Percentiles rank a stretch among this genome's conserved stretches.
Conservation (phyloP, 352 stramenopile genomes). For the Thraustochytrium sp. region DNA sequence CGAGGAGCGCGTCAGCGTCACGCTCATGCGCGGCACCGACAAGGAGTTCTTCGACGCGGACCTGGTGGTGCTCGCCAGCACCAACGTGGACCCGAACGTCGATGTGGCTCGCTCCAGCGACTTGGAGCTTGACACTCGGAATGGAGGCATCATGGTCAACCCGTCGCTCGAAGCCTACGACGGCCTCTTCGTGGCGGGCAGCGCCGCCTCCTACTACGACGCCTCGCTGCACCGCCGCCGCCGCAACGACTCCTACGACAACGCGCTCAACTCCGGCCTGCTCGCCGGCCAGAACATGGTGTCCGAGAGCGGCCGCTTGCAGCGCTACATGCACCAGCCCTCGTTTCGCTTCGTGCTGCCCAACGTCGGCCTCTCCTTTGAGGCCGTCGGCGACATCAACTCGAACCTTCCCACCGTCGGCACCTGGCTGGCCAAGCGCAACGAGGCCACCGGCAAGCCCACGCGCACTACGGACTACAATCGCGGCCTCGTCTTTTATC, state of each 20-base stretch:
- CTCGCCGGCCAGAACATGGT: conserved; percentile 78
- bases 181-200: conserved; percentile 78
- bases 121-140: conserved; percentile 73
- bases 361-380: conserved; percentile 66
- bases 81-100: conserved; percentile 74
- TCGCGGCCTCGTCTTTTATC: conserved; percentile 79
- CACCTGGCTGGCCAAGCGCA: conserved; percentile 64
- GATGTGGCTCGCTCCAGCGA: conserved; percentile 61
- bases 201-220: conserved; percentile 79
- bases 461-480: conserved; percentile 56
- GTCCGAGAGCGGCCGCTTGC: conserved; percentile 50
- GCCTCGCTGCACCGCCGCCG: conserved; percentile 68
- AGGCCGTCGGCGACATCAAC: conserved; percentile 76
- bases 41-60: conserved; percentile 69
- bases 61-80: conserved; percentile 82
- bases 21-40: conserved; percentile 60
- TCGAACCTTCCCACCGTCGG: conserved; percentile 56
- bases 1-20: conserved; percentile 13
- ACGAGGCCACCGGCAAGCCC: conserved; percentile 45
- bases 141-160: conserved; percentile 81
- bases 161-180: conserved; percentile 75
- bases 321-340: conserved; percentile 76
- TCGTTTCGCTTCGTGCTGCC: conserved; percentile 71
- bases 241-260: conserved; percentile 80
- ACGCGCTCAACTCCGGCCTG: conserved; percentile 81